Conservation (phyloP, 768 basidiomycete species). For the Tephrocybe sp. region DNA sequence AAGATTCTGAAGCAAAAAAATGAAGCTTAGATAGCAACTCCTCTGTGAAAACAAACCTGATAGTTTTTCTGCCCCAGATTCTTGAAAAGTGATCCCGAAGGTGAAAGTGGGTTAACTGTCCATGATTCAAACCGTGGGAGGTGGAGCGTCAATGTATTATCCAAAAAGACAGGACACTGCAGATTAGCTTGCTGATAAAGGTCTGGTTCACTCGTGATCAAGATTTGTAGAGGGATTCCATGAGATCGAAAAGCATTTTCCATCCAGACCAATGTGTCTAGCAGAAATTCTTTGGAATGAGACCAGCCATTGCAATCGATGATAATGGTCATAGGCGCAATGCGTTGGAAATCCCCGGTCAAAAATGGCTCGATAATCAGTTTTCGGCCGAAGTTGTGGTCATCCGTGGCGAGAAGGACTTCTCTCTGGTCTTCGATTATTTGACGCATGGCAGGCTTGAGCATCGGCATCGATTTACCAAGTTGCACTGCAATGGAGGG, state of each 20-base stretch:
- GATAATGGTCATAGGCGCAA: constrained; percentile 13
- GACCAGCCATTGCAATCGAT: constrained; percentile 17
- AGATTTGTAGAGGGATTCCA: constrained; percentile 15
- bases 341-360: constrained; percentile 13
- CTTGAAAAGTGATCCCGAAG: constrained; percentile 10
- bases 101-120: constrained; percentile 7
- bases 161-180: constrained; percentile 12
- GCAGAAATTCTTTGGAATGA: constrained; percentile 2
- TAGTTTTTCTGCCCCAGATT: constrained; percentile 14
- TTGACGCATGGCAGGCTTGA: constrained; percentile 16
- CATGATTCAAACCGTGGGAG: constrained; percentile 15
- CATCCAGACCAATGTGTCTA: constrained; percentile 15
- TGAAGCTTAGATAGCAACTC: neutral
- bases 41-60: neutral
- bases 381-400: constrained; percentile 12
- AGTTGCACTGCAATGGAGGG: constrained; percentile 14
- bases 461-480: constrained; percentile 13
- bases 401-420: constrained; percentile 11
- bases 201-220: constrained; percentile 16
- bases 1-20: constrained; percentile 6
- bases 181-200: constrained; percentile 15
- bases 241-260: constrained; percentile 14
- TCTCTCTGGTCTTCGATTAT: constrained; percentile 17
- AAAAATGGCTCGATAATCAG: constrained; percentile 14
- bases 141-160: constrained; percentile 15